Evolutionary conservation across 345 rosid genomes (phyloP).

Genomic region (Hibiscus tridactylites): DNA sequence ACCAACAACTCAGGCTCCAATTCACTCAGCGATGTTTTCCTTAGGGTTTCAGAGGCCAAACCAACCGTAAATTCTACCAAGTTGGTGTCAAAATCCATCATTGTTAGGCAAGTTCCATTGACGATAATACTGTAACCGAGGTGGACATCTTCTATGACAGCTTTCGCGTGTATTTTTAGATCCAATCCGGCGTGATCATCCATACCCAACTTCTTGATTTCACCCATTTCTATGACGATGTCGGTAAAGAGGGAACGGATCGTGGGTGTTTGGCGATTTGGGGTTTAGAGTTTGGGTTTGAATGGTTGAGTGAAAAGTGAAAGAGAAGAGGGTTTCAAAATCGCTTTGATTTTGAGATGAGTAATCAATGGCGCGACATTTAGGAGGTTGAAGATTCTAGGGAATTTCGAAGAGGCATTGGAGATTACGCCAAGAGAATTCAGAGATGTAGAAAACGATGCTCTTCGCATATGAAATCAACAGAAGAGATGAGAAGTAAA

Average conservation of each 20-base stretch:
- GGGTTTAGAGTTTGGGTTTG: slow-evolving; percentile 8
- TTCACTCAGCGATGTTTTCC: slow-evolving; percentile 68
- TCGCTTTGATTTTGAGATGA: slow-evolving; percentile 16
- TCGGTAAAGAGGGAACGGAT: slow-evolving; percentile 72
- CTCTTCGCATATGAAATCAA: too few relatives aligned
- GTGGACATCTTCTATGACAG: slow-evolving; percentile 51
- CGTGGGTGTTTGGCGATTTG: slow-evolving; percentile 10
- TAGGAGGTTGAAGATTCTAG: slow-evolving; percentile 5
- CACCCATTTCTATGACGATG: slow-evolving; percentile 80
- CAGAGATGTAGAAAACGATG: background rate
- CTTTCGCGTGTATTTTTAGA: slow-evolving; percentile 50
- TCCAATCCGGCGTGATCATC: slow-evolving; percentile 56
- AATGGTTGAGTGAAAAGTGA: slow-evolving; percentile 18
- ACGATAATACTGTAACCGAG: slow-evolving; percentile 82
- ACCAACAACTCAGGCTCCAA: slow-evolving; percentile 56
- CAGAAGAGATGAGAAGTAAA: too few relatives aligned
- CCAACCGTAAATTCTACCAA: slow-evolving; percentile 57
- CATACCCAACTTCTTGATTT: slow-evolving; percentile 43
- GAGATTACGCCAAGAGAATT: slow-evolving; percentile 14
- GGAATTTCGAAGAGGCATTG: slow-evolving; percentile 8
- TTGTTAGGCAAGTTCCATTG: slow-evolving; percentile 82
- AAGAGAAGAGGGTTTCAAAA: slow-evolving; percentile 18
- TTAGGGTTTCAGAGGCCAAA: slow-evolving; percentile 67
- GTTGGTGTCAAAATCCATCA: slow-evolving; percentile 45
- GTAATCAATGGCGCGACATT: background rate